Conservation (phyloP, 2,329 filamentous ascomycete species). For the Trichoderma afroharzianum region DNA sequence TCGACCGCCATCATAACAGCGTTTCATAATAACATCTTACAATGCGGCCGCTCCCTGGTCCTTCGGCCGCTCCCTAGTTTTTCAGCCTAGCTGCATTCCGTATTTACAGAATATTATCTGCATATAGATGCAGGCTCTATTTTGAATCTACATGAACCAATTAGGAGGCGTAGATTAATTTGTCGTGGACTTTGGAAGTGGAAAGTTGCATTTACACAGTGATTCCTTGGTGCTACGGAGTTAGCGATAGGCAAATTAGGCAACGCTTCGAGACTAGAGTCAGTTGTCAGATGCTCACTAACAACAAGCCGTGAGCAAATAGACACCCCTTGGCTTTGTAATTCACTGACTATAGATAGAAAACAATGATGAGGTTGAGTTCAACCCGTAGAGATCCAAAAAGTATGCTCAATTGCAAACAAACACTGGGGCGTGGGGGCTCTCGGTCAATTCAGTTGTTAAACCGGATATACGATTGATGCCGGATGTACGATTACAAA, state of each 20-base stretch:
- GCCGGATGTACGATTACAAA: not conserved
- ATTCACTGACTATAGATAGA: not conserved
- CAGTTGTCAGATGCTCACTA: not conserved
- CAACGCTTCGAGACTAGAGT: not conserved
- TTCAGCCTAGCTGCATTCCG: too few species aligned
- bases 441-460: not conserved
- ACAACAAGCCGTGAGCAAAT: not conserved
- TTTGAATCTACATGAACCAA: not conserved
- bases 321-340: not conserved
- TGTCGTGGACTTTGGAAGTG: accelerated
- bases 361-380: not conserved
- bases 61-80: not conserved
- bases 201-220: not conserved
- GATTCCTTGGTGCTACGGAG: not conserved
- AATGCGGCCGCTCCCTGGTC: not conserved
- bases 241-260: not conserved
- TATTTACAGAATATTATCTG: not conserved
- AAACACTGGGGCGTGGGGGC: not conserved
- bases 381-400: not conserved
- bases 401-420: not conserved
- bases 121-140: not conserved
- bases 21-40: not conserved
- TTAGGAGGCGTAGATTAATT: not conserved
- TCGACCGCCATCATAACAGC: not conserved
- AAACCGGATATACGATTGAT: not conserved